A percentile compares a stretch with the other conserved stretches of the same genome.
Evolutionary conservation across 345 rosid species (phyloP).

Genomic region (Passiflora organensis): DNA sequence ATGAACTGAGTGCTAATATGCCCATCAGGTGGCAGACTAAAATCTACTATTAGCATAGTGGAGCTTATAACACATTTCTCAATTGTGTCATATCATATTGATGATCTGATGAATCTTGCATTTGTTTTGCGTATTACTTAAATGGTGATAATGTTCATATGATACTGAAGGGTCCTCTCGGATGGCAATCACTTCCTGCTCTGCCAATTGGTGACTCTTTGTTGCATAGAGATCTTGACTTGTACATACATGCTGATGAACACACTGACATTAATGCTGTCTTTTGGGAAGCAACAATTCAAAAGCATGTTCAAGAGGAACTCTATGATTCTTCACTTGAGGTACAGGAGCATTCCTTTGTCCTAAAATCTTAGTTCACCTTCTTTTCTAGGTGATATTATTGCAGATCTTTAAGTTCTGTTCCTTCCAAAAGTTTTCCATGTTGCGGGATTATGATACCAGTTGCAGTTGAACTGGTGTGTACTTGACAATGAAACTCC

Average conservation of each 20-base stretch:
- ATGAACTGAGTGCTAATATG: too few relatives aligned
- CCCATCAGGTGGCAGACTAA: too few relatives aligned
- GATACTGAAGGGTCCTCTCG: conserved; percentile 81
- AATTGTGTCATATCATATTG: too few relatives aligned
- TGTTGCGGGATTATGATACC: not conserved
- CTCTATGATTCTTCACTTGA: conserved; percentile 67
- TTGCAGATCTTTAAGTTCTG: too few relatives aligned
- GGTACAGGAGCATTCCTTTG: conserved; percentile 34
- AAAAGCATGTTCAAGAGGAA: conserved; percentile 83
- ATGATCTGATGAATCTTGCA: too few relatives aligned
- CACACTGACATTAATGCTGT: conserved; percentile 63
- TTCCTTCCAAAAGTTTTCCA: not conserved
- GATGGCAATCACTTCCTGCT: conserved; percentile 79
- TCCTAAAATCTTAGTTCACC: not conserved
- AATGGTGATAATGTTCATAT: conserved; percentile 16
- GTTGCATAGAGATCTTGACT: conserved; percentile 57
- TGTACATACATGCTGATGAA: conserved; percentile 55
- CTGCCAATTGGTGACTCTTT: conserved; percentile 66
- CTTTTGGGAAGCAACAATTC: conserved; percentile 91
- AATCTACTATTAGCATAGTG: too few relatives aligned
- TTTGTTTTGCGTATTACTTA: too few relatives aligned
- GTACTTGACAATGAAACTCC: too few relatives aligned
- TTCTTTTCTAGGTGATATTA: not conserved
- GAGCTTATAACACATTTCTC: too few relatives aligned
- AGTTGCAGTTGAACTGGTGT: too few relatives aligned